These are phyloP conservation scores for Pythium myriotylum DNA, from an alignment of 352 stramenopile genomes.

Conservation along the genomic window DNA sequence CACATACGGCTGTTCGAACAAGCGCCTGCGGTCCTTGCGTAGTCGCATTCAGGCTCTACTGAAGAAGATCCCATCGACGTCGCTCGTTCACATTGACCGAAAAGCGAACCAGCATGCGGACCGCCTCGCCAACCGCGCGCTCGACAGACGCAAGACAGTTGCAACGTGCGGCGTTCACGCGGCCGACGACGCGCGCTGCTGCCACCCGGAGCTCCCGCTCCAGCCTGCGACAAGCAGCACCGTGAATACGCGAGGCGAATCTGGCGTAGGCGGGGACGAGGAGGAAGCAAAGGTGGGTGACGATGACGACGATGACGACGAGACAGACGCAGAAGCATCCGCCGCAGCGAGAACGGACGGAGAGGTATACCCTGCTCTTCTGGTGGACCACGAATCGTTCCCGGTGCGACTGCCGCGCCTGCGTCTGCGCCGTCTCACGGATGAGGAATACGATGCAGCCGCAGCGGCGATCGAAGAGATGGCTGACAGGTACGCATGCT, in stretches of 20 bases:
- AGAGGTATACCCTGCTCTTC: neutral
- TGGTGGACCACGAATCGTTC: neutral
- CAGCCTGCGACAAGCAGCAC: neutral
- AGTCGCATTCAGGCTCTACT: conserved; percentile 2
- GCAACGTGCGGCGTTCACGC: neutral
- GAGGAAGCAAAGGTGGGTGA: too few species aligned
- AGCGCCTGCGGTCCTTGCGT: conserved; percentile 9
- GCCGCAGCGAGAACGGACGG: neutral
- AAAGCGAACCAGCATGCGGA: conserved; percentile 16
- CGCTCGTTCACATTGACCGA: conserved; percentile 13
- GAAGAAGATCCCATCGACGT: neutral
- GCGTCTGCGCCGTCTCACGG: neutral
- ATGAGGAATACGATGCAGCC: conserved; percentile 1
- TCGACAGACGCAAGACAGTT: conserved; percentile 5
- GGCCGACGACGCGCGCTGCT: neutral
- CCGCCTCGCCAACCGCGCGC: conserved; percentile 16
- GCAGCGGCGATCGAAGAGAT: neutral
- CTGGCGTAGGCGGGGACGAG: too few species aligned
- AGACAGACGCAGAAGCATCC: neutral
- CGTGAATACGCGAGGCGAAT: too few species aligned
- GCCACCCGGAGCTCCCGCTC: conserved; percentile 2
- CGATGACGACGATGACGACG: neutral
- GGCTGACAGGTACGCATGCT: neutral
- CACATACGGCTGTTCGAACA: conserved; percentile 14
- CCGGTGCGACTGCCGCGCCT: neutral